Conservation (phyloP, 2,329 filamentous ascomycete genomes). For the Xylariaceae sp. region DNA sequence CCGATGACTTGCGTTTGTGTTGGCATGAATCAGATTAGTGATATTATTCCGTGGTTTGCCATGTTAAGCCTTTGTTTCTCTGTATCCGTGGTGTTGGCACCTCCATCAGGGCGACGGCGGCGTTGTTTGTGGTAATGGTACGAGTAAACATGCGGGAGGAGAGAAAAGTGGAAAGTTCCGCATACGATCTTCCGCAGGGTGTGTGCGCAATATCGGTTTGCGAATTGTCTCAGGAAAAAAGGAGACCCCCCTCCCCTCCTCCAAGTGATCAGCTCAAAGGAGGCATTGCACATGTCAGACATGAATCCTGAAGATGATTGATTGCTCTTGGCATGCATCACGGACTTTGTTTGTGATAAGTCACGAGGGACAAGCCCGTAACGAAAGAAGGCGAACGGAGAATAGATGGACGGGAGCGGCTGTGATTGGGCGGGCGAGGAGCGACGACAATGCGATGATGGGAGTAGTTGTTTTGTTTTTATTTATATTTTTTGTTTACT, state of each 20-base stretch:
- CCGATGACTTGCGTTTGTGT: not conserved
- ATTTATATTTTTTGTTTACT: not conserved
- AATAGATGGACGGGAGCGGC: slow-evolving; percentile 1
- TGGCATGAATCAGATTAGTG: not conserved
- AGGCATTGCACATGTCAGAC: slow-evolving; percentile 16
- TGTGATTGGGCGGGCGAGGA: slow-evolving; percentile 1
- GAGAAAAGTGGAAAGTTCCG: slow-evolving; percentile 8
- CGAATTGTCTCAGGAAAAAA: slow-evolving; percentile 9
- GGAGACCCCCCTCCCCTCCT: not conserved
- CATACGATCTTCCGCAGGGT: slow-evolving; percentile 14
- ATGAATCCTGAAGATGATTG: slow-evolving; percentile 13
- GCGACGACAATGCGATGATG: slow-evolving; percentile 6
- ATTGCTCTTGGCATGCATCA: slow-evolving; percentile 12
- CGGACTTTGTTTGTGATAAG: slow-evolving; percentile 13
- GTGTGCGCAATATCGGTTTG: slow-evolving; percentile 4
- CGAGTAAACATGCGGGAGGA: not conserved
- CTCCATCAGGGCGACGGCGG: slow-evolving; percentile 4
- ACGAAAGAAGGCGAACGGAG: slow-evolving; percentile 1
- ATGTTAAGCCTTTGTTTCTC: not conserved
- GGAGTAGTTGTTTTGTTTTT: not conserved
- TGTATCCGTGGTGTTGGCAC: not conserved
- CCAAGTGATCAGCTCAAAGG: slow-evolving; percentile 12
- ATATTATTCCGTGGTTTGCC: not conserved
- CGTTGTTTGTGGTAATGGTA: slow-evolving; percentile 5
- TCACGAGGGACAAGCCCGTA: slow-evolving; percentile 17